Evolutionary conservation across 306 rosid species (phyloP).

Genomic region (Potentilla sterilis): DNA sequence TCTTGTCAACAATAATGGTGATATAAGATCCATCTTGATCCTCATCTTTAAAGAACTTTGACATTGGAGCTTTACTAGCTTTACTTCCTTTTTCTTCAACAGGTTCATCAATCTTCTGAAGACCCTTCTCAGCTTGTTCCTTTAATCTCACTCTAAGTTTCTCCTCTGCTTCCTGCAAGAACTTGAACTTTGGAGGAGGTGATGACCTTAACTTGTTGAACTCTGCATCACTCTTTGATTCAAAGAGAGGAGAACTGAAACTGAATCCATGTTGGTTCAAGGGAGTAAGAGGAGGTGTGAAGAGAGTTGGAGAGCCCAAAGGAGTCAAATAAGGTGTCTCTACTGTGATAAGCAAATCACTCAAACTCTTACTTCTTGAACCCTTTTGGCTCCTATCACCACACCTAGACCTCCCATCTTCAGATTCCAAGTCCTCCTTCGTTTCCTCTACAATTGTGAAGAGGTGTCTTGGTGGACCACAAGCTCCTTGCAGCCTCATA

Average conservation of each 20-base stretch:
- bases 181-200: slow-evolving; percentile 95
- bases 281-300: slow-evolving; percentile 82
- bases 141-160: slow-evolving; percentile 60
- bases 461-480: slow-evolving; percentile 75
- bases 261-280: slow-evolving; percentile 57
- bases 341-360: slow-evolving; percentile 65
- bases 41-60: slow-evolving; percentile 41
- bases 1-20: slow-evolving; percentile 62
- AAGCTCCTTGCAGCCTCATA: slow-evolving; percentile 59
- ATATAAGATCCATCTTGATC: slow-evolving; percentile 52
- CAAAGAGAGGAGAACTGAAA: slow-evolving; percentile 64
- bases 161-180: slow-evolving; percentile 91
- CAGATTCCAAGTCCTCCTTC: slow-evolving; percentile 88
- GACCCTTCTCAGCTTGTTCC: slow-evolving; percentile 41
- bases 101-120: slow-evolving; percentile 7
- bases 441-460: slow-evolving; percentile 96
- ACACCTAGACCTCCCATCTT: slow-evolving; percentile 57
- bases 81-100: slow-evolving; percentile 11
- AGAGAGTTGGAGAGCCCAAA: slow-evolving; percentile 66
- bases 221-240: slow-evolving; percentile 80
- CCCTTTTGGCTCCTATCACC: slow-evolving; percentile 45
- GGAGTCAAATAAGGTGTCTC: slow-evolving; percentile 95
- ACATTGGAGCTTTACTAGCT: slow-evolving; percentile 6
- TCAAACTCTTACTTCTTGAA: slow-evolving; percentile 64
- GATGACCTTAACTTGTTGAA: slow-evolving; percentile 80